Percentiles rank a stretch among this genome's conserved stretches.
Conservation (phyloP, 2,329 filamentous ascomycete species). For the Apiospora phragmitis region DNA sequence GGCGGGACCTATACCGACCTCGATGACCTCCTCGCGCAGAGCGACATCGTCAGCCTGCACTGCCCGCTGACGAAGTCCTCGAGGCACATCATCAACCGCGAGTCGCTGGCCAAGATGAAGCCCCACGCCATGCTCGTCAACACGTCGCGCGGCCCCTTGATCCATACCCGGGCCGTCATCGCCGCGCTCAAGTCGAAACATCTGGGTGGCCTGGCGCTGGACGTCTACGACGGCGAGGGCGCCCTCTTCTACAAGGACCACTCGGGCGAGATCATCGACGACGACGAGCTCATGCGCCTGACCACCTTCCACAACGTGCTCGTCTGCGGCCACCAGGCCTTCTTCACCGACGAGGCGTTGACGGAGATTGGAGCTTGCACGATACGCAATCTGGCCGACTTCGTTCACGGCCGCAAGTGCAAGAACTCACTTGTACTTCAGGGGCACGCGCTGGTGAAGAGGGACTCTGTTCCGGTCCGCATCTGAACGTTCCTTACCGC, state of each 20-base stretch:
- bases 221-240: slow-evolving; percentile 69
- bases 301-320: slow-evolving; percentile 70
- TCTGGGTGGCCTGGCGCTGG: slow-evolving; percentile 63
- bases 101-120: slow-evolving; percentile 57
- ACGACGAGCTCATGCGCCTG: slow-evolving; percentile 65
- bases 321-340: slow-evolving; percentile 68
- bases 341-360: slow-evolving; percentile 67
- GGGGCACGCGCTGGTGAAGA: slow-evolving; percentile 18
- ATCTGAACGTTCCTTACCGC: slow-evolving; percentile 26
- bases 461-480: slow-evolving; percentile 36
- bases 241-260: slow-evolving; percentile 66
- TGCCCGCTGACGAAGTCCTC: slow-evolving; percentile 64
- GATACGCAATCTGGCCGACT: slow-evolving; percentile 55
- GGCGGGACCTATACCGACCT: slow-evolving; percentile 55
- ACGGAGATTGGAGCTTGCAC: slow-evolving; percentile 63
- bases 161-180: slow-evolving; percentile 62
- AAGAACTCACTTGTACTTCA: slow-evolving; percentile 24
- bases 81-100: slow-evolving; percentile 58
- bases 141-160: slow-evolving; percentile 66
- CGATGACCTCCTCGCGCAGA: slow-evolving; percentile 52
- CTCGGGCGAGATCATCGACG: slow-evolving; percentile 64
- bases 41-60: slow-evolving; percentile 65
- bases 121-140: slow-evolving; percentile 63
- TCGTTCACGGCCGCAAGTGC: slow-evolving; percentile 27
- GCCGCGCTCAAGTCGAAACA: slow-evolving; percentile 59